Conservation (phyloP, 768 basidiomycete genomes). For the Tremella mesenterica region DNA sequence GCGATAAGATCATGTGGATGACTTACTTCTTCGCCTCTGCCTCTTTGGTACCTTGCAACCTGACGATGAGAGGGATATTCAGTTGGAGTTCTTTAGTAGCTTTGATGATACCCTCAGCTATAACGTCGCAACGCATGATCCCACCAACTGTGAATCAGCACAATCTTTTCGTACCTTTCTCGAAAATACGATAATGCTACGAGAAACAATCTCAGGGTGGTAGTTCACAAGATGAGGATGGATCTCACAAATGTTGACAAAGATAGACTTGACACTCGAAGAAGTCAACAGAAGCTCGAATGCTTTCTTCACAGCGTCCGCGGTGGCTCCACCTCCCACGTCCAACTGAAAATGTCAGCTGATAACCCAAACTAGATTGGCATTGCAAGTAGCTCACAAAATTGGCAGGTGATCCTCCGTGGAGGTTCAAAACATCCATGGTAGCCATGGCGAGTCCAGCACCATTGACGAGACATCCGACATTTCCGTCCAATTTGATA, state of each 20-base stretch:
- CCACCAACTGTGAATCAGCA: slow-evolving; percentile 48
- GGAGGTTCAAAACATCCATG: slow-evolving; percentile 95
- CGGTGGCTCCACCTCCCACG: slow-evolving; percentile 92
- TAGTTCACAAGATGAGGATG: neutral
- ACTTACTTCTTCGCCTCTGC: slow-evolving; percentile 85
- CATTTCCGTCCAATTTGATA: slow-evolving; percentile 95
- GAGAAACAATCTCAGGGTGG: neutral
- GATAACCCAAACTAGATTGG: neutral
- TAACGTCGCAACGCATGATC: slow-evolving; percentile 92
- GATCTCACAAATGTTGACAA: slow-evolving; percentile 67
- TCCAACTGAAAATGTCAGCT: slow-evolving; percentile 52
- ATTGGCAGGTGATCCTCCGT: slow-evolving; percentile 92
- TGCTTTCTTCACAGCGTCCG: slow-evolving; percentile 99
- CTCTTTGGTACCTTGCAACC: slow-evolving; percentile 96
- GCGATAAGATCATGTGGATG: neutral
- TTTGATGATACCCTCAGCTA: slow-evolving; percentile 76
- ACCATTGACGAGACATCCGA: slow-evolving; percentile 96
- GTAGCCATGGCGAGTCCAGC: slow-evolving; percentile 99
- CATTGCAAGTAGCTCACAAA: slow-evolving; percentile 50
- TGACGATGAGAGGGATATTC: slow-evolving; percentile 78
- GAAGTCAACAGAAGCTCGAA: slow-evolving; percentile 89
- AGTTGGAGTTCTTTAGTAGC: slow-evolving; percentile 86
- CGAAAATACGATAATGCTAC: too few relatives aligned
- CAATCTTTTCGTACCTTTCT: too few relatives aligned
- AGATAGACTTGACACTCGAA: slow-evolving; percentile 91